Base-by-base conservation (phyloP, 1,284 basidiomycete genomes). In the Thecaphora frezii region DNA sequence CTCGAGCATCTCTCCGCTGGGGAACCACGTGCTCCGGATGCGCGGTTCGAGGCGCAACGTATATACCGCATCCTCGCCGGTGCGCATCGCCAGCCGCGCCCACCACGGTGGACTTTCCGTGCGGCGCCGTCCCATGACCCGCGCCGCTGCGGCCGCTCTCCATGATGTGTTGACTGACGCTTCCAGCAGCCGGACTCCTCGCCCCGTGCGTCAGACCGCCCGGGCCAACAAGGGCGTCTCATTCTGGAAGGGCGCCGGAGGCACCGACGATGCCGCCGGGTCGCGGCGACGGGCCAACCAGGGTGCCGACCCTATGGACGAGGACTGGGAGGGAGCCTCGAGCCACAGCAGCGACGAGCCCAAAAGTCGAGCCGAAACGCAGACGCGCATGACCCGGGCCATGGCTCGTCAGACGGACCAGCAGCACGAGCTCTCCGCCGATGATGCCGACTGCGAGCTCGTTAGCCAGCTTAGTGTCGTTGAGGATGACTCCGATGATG, bases 21-120 rank as follows among this genome's bases (percentile, higher is more conserved):
- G 28, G 12, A 22, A 47, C 7, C 37, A 22, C 33, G 14, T 40
- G 26, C 22, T 47, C 19, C 36, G 45, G 9, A 13, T 24, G 23
- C 49, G 52, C 19, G 26, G 22, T 13, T 30, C 19, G 19, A 33
- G 37, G 40, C 58, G 51, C n/a, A 60, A 44, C 46, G 49, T 54
- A 14, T 71, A 66, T 41, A 54, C 64, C 8, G 69, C 69, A 16
- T 62, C 69, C 1, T 71, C 69, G 21, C 69, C 69, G 22, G 46
- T 69, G 49, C 47, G 56, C 5, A 71, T 62, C 9, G 55, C 67
- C 5, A 53, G 51, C 1, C 4, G 7, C 33, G 7, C 12, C 33
- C 12, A 16, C 33, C 8, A 36, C 7, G 33, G 33, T 4, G 33
- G 33, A 4, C 5, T 36, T 4, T 4, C 33, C 5, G 7, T 16